Base-by-base conservation (phyloP, 306 rosid genomes). In the Glycine soja region DNA sequence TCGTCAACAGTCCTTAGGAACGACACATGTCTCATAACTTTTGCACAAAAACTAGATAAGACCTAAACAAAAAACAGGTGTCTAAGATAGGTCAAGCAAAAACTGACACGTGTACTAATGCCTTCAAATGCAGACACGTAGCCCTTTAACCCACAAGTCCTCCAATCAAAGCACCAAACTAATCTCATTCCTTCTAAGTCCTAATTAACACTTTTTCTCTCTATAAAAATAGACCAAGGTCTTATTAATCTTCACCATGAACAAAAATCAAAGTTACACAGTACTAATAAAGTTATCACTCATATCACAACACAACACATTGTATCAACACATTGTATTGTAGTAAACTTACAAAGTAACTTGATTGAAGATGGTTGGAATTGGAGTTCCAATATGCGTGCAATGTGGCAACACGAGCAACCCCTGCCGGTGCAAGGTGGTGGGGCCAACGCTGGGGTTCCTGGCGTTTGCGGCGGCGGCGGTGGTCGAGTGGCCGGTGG, bases 391-490 rank as follows among this genome's bases (percentile, higher is more conserved):
- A 12, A 40, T 79, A 2, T 90, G 98, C 19, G 84, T 94, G 59
- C 85, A 94, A 68, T 89, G 98, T 54, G 97, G 98, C 0, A 92
- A 88, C 0, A 15, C 13, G 0, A 88, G 92, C 78, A 92, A 94
- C 84, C 97, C 95, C 14, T 92, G 95, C 84, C 86, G 94, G 86
- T 94, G 98, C 90, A 92, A 86, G 90, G 94, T 90, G 85, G 82
- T 94, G 51, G 95, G 97, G 3, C 98, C 95, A 1, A 94, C 97
- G 3, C 16, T 94, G 5, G 95, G 95, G 6, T 86, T 85, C 66
- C 4, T 94, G 83, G 94, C 92, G 6, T 92, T 94, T 32, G 84
- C 59, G 1, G 90, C 43, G 19, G 86, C 94, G 30, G 97, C 90
- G 45, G 18, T 83, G 38, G 91, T 94, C 54, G 95, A 93, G 78